These are phyloP conservation scores for Phytophthora citricola DNA, from an alignment of 352 stramenopile genomes.

Conservation along the genomic window DNA sequence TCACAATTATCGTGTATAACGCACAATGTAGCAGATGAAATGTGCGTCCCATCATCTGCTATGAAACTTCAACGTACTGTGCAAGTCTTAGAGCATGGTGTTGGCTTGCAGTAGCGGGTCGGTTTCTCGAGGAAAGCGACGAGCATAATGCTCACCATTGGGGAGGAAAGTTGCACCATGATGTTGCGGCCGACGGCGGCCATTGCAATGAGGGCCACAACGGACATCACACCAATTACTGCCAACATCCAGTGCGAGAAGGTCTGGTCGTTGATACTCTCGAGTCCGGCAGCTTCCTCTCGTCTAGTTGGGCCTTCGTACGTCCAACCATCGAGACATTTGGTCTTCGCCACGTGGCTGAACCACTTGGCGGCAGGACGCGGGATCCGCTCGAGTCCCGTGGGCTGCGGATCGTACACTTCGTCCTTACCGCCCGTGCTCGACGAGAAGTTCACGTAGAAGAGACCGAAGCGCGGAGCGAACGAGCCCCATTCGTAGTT, in stretches of 20 bases:
- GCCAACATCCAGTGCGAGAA: slow-evolving; percentile 30
- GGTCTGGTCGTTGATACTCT: slow-evolving; percentile 24
- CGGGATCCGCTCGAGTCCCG: slow-evolving; percentile 45
- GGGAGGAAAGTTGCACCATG: slow-evolving; percentile 32
- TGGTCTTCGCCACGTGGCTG: slow-evolving; percentile 52
- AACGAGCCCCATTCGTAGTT: slow-evolving; percentile 96
- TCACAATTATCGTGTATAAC: too few species aligned
- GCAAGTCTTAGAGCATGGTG: slow-evolving; percentile 25
- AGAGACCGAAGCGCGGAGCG: slow-evolving; percentile 66
- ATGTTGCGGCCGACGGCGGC: slow-evolving; percentile 31
- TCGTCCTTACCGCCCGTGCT: slow-evolving; percentile 40
- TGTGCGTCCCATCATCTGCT: background rate
- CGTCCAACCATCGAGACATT: slow-evolving; percentile 48
- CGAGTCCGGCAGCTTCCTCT: slow-evolving; percentile 17
- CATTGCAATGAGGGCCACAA: slow-evolving; percentile 22
- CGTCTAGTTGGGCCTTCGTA: slow-evolving; percentile 12
- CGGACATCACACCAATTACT: slow-evolving; percentile 20
- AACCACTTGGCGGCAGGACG: slow-evolving; percentile 64
- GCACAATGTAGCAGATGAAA: background rate
- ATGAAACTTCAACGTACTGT: slow-evolving; percentile 5
- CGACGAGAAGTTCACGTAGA: slow-evolving; percentile 66
- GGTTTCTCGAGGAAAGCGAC: slow-evolving; percentile 26
- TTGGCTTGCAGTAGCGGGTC: slow-evolving; percentile 32
- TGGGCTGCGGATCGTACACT: slow-evolving; percentile 31
- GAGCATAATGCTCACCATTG: background rate